A percentile compares a stretch with the other conserved stretches of the same genome.
phyloP scores from a whole-genome alignment of 495 filamentous ascomycete species.

The Trichocladium antarcticum region DNA sequence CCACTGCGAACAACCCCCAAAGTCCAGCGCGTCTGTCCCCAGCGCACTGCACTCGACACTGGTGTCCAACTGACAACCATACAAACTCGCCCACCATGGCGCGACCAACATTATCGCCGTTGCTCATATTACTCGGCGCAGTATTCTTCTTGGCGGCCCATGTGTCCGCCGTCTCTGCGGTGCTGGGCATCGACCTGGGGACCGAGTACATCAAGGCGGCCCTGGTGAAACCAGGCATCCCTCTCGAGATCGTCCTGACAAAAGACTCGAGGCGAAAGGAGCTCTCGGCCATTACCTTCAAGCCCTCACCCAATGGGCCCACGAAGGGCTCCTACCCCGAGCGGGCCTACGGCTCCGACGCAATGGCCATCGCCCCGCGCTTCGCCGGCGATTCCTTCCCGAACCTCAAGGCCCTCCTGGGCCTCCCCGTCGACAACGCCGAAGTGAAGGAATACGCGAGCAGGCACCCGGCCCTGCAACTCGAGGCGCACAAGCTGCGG shows the following conservation, averaged over 20 bases:
- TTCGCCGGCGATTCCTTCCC: slow-evolving; percentile 89
- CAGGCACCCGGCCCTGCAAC: slow-evolving; percentile 59
- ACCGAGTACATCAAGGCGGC: slow-evolving; percentile 96
- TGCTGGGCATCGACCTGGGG: slow-evolving; percentile 87
- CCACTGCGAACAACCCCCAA: not conserved
- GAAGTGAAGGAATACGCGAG: slow-evolving; percentile 54
- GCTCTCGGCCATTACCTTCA: slow-evolving; percentile 83
- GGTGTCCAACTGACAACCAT: not conserved
- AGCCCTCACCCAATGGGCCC: slow-evolving; percentile 53
- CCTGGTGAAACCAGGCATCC: slow-evolving; percentile 93
- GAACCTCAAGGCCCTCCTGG: slow-evolving; percentile 81
- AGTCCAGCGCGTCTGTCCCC: slow-evolving; percentile 9
- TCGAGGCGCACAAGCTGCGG: slow-evolving; percentile 46
- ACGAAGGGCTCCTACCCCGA: slow-evolving; percentile 64
- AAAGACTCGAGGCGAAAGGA: slow-evolving; percentile 98
- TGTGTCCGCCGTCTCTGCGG: slow-evolving; percentile 50
- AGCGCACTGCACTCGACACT: slow-evolving; percentile 5
- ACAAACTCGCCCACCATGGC: slow-evolving; percentile 31
- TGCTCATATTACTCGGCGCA: slow-evolving; percentile 34
- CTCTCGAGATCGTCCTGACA: slow-evolving; percentile 95
- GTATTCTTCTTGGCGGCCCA: slow-evolving; percentile 40
- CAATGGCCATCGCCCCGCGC: slow-evolving; percentile 71
- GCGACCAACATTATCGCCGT: slow-evolving; percentile 36
- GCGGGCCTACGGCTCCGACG: slow-evolving; percentile 83
- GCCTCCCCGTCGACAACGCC: slow-evolving; percentile 51